Conservation (phyloP, 78 protist species). For the Mantamonas sphyraenae region DNA sequence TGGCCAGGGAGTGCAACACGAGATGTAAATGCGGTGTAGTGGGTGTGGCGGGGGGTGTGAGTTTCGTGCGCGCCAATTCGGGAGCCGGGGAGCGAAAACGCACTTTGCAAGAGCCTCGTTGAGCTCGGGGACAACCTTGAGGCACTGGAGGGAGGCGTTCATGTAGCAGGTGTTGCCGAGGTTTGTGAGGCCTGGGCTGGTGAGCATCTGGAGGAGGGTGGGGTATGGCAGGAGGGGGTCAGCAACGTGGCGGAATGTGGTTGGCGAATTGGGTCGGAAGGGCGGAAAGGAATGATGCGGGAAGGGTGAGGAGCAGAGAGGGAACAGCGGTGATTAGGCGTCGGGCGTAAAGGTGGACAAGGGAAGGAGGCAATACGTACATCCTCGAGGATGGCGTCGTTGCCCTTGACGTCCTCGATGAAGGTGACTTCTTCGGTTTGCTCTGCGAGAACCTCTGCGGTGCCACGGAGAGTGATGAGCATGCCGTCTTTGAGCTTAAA, state of each 20-base stretch:
- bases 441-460: slow-evolving; percentile 31
- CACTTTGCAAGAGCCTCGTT: background rate
- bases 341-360: too few species aligned
- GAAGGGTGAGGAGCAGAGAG: background rate
- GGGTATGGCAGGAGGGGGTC: too few species aligned
- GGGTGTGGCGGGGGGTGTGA: too few species aligned
- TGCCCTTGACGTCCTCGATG: slow-evolving; percentile 24
- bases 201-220: background rate
- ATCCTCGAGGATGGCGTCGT: too few species aligned
- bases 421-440: slow-evolving; percentile 2
- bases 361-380: too few species aligned
- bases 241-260: too few species aligned
- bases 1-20: too few species aligned
- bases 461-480: slow-evolving; percentile 21
- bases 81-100: too few species aligned
- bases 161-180: slow-evolving; percentile 46
- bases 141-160: slow-evolving; percentile 26
- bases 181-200: slow-evolving; percentile 30
- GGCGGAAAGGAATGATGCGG: background rate
- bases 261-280: too few species aligned
- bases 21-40: too few species aligned
- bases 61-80: too few species aligned
- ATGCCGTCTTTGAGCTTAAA: slow-evolving; percentile 25
- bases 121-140: slow-evolving; percentile 31
- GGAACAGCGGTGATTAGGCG: too few species aligned